Evolutionary conservation across 2,329 filamentous ascomycete genomes (phyloP).

Genomic region (Epichloe glyceriae): DNA sequence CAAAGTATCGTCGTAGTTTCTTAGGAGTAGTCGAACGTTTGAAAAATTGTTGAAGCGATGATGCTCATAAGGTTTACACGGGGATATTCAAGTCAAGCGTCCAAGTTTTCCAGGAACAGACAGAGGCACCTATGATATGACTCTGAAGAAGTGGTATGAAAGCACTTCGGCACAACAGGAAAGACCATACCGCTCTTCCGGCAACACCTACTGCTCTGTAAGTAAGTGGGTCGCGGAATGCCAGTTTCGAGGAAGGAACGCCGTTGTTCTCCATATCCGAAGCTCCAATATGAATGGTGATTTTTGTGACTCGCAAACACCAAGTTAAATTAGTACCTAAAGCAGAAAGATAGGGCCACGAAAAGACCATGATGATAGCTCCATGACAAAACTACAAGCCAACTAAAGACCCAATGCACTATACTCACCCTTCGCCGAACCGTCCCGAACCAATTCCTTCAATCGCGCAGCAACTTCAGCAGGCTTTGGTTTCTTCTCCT

Average conservation of each 20-base stretch:
- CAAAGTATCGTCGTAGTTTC: background rate
- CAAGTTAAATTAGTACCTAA: background rate
- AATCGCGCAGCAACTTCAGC: slow-evolving; percentile 9
- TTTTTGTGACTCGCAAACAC: background rate
- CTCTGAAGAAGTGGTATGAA: background rate
- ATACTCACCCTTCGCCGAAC: slow-evolving; percentile 19
- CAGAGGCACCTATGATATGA: background rate
- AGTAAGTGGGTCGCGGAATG: background rate
- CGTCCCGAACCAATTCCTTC: slow-evolving; percentile 15
- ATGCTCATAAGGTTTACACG: background rate
- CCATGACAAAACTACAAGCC: background rate
- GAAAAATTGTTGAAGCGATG: background rate
- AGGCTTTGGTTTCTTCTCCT: slow-evolving; percentile 2
- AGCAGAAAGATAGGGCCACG: background rate
- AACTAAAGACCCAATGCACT: slow-evolving; percentile 21
- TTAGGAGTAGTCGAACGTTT: background rate
- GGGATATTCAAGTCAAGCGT: background rate
- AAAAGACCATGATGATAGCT: background rate
- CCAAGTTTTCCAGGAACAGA: background rate
- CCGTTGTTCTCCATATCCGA: background rate
- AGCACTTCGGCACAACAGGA: background rate
- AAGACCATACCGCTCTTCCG: background rate
- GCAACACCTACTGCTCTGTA: background rate
- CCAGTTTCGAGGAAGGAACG: background rate
- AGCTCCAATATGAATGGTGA: background rate